These are phyloP conservation scores for Kondoa subrosea DNA, from an alignment of 768 basidiomycete genomes.

Conservation along the genomic window DNA sequence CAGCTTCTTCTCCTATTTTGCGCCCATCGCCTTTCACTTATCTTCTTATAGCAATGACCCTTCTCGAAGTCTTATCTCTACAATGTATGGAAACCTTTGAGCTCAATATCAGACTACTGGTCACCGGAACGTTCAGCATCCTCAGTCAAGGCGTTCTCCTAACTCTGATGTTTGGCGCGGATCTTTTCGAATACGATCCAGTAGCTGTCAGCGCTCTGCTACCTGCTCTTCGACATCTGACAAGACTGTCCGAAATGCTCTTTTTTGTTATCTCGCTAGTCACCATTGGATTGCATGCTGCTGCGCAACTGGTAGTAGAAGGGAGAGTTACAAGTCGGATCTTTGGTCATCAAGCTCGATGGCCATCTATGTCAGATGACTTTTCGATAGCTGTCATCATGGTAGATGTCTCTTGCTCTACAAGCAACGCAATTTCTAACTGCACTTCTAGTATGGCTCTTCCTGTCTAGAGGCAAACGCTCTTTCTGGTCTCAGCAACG, in stretches of 20 bases:
- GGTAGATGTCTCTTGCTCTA: background rate
- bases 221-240: constrained; percentile 3
- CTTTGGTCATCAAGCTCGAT: background rate
- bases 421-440: background rate
- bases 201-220: background rate
- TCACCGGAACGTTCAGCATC: constrained; percentile 6
- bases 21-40: constrained; percentile 1
- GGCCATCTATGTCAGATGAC: constrained; percentile 1
- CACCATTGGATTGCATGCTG: constrained; percentile 1
- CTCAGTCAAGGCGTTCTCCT: constrained; percentile 6
- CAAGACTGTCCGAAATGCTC: background rate
- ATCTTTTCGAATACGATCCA: background rate
- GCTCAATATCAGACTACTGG: constrained; percentile 3
- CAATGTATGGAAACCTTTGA: constrained; percentile 8
- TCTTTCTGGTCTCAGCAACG: constrained; percentile 1
- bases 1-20: background rate
- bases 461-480: background rate
- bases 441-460: constrained; percentile 1
- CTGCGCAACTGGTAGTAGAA: constrained; percentile 6
- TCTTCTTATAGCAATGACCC: constrained; percentile 1
- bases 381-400: constrained; percentile 1
- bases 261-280: background rate
- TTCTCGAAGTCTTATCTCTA: background rate
- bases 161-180: background rate
- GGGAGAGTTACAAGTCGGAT: constrained; percentile 1